These are phyloP conservation scores for Calocybe gangraenosa DNA, from an alignment of 768 basidiomycete genomes.

Conservation along the genomic window DNA sequence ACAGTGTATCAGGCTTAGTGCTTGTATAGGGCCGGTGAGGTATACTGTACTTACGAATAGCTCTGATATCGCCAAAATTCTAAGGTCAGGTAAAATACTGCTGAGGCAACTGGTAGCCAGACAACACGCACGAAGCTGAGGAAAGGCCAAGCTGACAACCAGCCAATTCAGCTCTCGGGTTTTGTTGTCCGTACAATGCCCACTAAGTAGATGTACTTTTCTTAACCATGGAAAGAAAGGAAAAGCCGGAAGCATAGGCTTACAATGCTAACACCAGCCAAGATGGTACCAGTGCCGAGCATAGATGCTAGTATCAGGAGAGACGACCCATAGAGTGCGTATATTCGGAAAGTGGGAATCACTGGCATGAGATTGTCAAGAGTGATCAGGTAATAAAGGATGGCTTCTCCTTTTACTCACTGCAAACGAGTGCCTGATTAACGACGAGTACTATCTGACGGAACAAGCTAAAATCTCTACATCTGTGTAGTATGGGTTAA, in stretches of 20 bases:
- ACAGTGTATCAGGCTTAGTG: no score
- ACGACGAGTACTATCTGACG: conserved; percentile 38
- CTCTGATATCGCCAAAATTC: no score
- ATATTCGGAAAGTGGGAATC: conserved; percentile 43
- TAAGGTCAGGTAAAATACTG: no score
- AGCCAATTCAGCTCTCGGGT: conserved; percentile 12
- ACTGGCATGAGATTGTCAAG: conserved; percentile 20
- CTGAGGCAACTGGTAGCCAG: no score
- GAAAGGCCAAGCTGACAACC: conserved; percentile 34
- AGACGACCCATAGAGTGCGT: conserved; percentile 45
- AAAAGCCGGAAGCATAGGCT: conserved; percentile 10
- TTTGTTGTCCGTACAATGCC: conserved; percentile 37
- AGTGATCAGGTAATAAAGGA: no score
- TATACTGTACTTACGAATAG: no score
- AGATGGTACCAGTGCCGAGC: conserved; percentile 23
- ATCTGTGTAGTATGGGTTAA: conserved; percentile 24
- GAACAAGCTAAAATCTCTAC: conserved; percentile 31
- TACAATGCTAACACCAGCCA: conserved; percentile 33
- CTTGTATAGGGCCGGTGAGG: no score
- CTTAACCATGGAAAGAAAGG: neutral
- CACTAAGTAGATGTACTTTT: conserved; percentile 25
- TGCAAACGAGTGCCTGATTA: conserved; percentile 40
- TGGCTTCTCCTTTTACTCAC: conserved; percentile 27
- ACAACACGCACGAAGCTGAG: no score
- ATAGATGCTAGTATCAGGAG: conserved; percentile 31